Percentiles rank a stretch among this genome's conserved stretches.
These are phyloP conservation scores for Globisporangium irregulare DNA, from an alignment of 352 stramenopile genomes.

Conservation along the genomic window DNA sequence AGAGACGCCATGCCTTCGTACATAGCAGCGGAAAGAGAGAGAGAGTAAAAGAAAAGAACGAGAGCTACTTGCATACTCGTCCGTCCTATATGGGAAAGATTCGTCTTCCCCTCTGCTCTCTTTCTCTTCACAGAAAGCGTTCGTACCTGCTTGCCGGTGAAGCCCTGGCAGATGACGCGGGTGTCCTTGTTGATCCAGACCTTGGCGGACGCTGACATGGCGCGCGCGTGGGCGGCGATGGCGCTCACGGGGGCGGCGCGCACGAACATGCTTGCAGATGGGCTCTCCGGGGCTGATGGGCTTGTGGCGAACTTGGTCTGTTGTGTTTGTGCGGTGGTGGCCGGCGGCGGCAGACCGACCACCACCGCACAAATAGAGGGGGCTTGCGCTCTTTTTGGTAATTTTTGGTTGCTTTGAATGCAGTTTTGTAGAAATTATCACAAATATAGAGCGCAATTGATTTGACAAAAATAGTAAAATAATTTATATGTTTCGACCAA, in stretches of 20 bases:
- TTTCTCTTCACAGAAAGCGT: not conserved
- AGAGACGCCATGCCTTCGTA: not conserved
- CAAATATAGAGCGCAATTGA: too few relatives aligned
- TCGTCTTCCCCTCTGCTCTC: not conserved
- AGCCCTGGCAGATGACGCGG: conserved; percentile 99
- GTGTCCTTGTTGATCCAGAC: conserved; percentile 99
- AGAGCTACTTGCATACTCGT: not conserved
- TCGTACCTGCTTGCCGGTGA: conserved; percentile 98
- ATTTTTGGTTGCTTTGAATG: too few relatives aligned
- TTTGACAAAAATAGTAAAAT: too few relatives aligned
- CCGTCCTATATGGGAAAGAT: not conserved
- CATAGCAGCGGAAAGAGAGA: not conserved
- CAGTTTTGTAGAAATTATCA: too few relatives aligned
- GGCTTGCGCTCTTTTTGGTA: too few relatives aligned
- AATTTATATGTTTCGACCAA: too few relatives aligned
- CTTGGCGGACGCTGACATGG: conserved; percentile 95
- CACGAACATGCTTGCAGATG: conserved; percentile 57
- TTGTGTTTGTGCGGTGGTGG: conserved; percentile 16
- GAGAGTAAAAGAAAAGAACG: too few relatives aligned
- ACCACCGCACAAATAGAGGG: too few relatives aligned
- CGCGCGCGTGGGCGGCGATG: conserved; percentile 42
- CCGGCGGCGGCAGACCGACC: too few relatives aligned
- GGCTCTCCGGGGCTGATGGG: conserved; percentile 1
- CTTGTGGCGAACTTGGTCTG: conserved; percentile 3
- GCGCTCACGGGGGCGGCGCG: conserved; percentile 51